Percentiles rank a stretch among this genome's conserved stretches.
Conservation (phyloP, 2,329 filamentous ascomycete species). For the Aureobasidium leucospermi region DNA sequence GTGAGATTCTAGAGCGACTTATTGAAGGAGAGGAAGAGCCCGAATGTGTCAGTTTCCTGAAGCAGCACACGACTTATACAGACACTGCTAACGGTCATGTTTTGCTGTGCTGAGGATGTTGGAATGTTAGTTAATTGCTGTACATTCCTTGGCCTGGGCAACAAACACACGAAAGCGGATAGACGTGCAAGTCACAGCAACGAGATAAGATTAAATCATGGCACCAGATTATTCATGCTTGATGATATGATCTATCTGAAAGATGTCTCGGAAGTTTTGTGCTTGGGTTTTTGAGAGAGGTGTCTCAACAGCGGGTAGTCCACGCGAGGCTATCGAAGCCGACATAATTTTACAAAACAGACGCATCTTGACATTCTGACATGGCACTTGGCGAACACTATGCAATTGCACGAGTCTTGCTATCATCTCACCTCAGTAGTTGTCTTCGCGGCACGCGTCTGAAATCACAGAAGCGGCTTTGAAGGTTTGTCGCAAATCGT, state of each 20-base stretch:
- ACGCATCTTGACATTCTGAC: too few species aligned
- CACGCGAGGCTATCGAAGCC: too few species aligned
- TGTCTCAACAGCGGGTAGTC: too few species aligned
- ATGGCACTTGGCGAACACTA: too few species aligned
- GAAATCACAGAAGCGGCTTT: too few species aligned
- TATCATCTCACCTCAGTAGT: too few species aligned
- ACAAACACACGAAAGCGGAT: slow-evolving; percentile 25
- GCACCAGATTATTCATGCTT: neutral
- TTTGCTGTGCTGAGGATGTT: slow-evolving; percentile 22
- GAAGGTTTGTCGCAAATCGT: too few species aligned
- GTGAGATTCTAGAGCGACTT: slow-evolving; percentile 24
- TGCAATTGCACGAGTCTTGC: too few species aligned
- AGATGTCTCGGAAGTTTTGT: neutral
- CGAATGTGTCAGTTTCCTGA: slow-evolving; percentile 12
- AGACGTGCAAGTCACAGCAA: slow-evolving; percentile 7
- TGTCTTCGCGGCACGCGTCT: too few species aligned
- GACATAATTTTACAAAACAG: too few species aligned
- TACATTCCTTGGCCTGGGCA: slow-evolving; percentile 23
- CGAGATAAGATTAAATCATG: slow-evolving; percentile 5
- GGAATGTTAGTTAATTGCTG: slow-evolving; percentile 20
- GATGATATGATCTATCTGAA: too few species aligned
- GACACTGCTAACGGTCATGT: slow-evolving; percentile 20
- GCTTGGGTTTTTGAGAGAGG: neutral
- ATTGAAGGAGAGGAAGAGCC: slow-evolving; percentile 18
- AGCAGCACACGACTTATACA: slow-evolving; percentile 22